Conservation (phyloP, 2,329 filamentous ascomycete species). For the Penicillium palitans region DNA sequence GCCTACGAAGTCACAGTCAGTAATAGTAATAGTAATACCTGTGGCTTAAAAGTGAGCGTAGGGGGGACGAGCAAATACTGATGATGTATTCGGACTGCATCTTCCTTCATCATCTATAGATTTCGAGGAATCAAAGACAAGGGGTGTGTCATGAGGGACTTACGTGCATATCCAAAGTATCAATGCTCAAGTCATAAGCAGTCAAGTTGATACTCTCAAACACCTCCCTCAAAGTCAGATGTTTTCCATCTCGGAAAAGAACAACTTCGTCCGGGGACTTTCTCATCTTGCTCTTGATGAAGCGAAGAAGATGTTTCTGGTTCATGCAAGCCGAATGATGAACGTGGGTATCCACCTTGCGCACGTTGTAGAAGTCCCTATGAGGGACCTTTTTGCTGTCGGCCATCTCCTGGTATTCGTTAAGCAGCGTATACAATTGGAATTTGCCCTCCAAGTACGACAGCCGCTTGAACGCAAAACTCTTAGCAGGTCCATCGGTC, state of each 20-base stretch:
- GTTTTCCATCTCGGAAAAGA: constrained; percentile 85
- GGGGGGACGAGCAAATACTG: background rate
- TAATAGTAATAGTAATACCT: background rate
- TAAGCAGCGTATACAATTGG: constrained; percentile 87
- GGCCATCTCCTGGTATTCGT: constrained; percentile 96
- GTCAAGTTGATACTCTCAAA: constrained; percentile 97
- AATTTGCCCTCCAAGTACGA: constrained; percentile 98
- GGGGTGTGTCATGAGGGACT: constrained; percentile 37
- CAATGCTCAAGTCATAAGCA: constrained; percentile 95
- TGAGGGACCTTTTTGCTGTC: constrained; percentile 98
- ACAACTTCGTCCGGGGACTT: constrained; percentile 94
- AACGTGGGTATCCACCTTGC: constrained; percentile 98
- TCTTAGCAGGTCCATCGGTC: constrained; percentile 93
- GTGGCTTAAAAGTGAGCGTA: background rate
- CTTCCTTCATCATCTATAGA: background rate
- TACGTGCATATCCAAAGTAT: constrained; percentile 98
- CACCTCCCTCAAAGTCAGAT: constrained; percentile 86
- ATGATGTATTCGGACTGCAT: background rate
- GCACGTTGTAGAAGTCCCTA: constrained; percentile 97
- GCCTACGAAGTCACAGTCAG: constrained; percentile 54
- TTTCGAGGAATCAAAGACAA: background rate
- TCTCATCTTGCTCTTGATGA: constrained; percentile 99
- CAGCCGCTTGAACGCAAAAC: constrained; percentile 89
- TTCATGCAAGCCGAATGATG: constrained; percentile 99
- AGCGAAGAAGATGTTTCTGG: constrained; percentile 94